A percentile compares a stretch with the other conserved stretches of the same genome.
These are phyloP conservation scores for Pisolithus thermaeus DNA, from an alignment of 1,284 basidiomycete genomes.

Conservation along the genomic window DNA sequence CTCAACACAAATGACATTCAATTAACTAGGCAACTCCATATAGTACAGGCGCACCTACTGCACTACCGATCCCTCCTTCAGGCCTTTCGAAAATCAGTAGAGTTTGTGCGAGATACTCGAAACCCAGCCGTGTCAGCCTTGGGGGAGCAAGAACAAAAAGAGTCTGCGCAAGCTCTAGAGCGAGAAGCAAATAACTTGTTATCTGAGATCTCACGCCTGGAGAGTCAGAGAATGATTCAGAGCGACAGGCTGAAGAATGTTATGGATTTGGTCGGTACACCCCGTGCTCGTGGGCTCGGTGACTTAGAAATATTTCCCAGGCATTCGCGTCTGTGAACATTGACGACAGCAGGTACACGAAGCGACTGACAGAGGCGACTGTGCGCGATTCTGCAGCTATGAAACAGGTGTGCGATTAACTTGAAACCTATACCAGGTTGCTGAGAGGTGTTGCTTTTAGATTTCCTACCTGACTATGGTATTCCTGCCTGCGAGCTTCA, in stretches of 20 bases:
- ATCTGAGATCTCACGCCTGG: slow-evolving; percentile 41
- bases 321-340: slow-evolving; percentile 47
- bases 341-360: slow-evolving; percentile 43
- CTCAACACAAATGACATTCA: slow-evolving; percentile 33
- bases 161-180: slow-evolving; percentile 27
- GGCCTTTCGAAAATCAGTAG: slow-evolving; percentile 44
- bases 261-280: slow-evolving; percentile 42
- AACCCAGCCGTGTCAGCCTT: slow-evolving; percentile 38
- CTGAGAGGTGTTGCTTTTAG: slow-evolving; percentile 8
- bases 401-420: slow-evolving; percentile 38
- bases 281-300: background rate
- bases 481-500: slow-evolving; percentile 49
- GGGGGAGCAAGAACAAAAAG: slow-evolving; percentile 9
- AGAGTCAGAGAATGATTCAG: slow-evolving; percentile 39
- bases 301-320: slow-evolving; percentile 20
- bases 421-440: background rate
- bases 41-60: slow-evolving; percentile 48
- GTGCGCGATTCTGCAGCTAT: slow-evolving; percentile 45
- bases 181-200: slow-evolving; percentile 40
- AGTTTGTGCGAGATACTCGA: slow-evolving; percentile 39
- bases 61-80: slow-evolving; percentile 46
- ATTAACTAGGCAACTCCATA: slow-evolving; percentile 45
- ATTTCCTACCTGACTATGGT: slow-evolving; percentile 51
- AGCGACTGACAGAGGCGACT: slow-evolving; percentile 41
- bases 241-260: slow-evolving; percentile 46